Percentiles rank a stretch among this genome's conserved stretches.
phyloP scores from a whole-genome alignment of 1,284 basidiomycete genomes.

The Xerocomus amazonicus region DNA sequence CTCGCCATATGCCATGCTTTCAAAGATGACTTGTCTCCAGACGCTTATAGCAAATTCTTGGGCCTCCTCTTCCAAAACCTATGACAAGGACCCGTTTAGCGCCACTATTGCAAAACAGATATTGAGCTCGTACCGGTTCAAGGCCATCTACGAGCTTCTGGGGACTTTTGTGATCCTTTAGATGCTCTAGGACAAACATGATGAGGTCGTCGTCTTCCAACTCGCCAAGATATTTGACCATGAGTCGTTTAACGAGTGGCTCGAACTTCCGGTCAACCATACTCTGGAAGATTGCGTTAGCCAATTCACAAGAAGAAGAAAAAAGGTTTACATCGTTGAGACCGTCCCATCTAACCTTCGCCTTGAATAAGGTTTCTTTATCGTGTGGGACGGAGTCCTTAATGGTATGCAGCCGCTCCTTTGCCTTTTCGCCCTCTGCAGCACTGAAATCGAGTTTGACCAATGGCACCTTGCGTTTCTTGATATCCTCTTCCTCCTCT shows the following conservation, averaged over 20 bases:
- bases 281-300: conserved; percentile 39
- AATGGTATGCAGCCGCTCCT: conserved; percentile 75
- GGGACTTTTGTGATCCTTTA: conserved; percentile 81
- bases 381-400: conserved; percentile 66
- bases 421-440: conserved; percentile 73
- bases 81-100: conserved; percentile 3
- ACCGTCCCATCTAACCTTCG: conserved; percentile 83
- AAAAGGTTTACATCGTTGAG: conserved; percentile 70
- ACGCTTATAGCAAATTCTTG: conserved; percentile 67
- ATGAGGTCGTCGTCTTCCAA: conserved; percentile 85
- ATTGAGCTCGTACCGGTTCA: conserved; percentile 67
- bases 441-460: conserved; percentile 85
- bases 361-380: conserved; percentile 72
- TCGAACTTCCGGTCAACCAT: conserved; percentile 80
- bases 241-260: conserved; percentile 72
- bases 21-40: conserved; percentile 88
- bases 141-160: conserved; percentile 81
- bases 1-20: conserved; percentile 85
- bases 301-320: conserved; percentile 4
- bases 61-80: conserved; percentile 90
- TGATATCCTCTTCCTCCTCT: conserved; percentile 78
- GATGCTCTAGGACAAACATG: conserved; percentile 85
- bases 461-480: conserved; percentile 75
- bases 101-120: not conserved
- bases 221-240: conserved; percentile 83